These are phyloP conservation scores for Staphylotrichum longicolle DNA, from an alignment of 495 filamentous ascomycete genomes.

Conservation along the genomic window DNA sequence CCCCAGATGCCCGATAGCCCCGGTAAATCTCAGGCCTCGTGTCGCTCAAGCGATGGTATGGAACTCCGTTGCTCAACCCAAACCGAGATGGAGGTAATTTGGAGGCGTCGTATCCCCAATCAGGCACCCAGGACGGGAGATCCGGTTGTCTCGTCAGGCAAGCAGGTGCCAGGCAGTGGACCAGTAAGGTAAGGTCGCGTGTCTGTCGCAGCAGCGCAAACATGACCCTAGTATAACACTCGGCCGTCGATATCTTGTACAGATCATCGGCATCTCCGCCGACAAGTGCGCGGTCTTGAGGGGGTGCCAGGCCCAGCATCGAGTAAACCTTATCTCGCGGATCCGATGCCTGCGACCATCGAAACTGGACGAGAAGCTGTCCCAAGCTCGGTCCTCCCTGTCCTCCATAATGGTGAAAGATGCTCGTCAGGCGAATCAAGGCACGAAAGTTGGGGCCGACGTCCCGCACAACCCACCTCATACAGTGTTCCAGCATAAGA, in stretches of 20 bases:
- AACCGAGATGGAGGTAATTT: background rate
- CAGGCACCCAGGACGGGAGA: background rate
- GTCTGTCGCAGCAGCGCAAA: background rate
- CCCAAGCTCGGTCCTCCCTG: background rate
- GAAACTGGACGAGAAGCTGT: background rate
- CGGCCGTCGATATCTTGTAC: background rate
- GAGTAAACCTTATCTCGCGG: background rate
- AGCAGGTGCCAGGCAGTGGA: background rate
- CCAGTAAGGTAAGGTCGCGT: background rate
- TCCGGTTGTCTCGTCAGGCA: background rate
- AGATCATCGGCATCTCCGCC: background rate
- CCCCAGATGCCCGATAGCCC: background rate
- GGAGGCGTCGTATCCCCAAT: background rate
- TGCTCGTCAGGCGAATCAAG: background rate
- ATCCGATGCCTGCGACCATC: constrained; percentile 1
- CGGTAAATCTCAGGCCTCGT: background rate
- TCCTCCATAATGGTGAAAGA: background rate
- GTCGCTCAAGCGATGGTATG: background rate
- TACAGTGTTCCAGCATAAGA: background rate
- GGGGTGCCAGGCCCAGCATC: background rate
- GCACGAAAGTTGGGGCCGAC: background rate
- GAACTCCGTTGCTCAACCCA: background rate
- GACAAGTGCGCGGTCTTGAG: background rate
- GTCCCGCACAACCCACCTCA: background rate
- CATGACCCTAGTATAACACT: constrained; percentile 3